Conservation (phyloP, 2,329 filamentous ascomycete species). For the Pseudogymnoascus pannorum region DNA sequence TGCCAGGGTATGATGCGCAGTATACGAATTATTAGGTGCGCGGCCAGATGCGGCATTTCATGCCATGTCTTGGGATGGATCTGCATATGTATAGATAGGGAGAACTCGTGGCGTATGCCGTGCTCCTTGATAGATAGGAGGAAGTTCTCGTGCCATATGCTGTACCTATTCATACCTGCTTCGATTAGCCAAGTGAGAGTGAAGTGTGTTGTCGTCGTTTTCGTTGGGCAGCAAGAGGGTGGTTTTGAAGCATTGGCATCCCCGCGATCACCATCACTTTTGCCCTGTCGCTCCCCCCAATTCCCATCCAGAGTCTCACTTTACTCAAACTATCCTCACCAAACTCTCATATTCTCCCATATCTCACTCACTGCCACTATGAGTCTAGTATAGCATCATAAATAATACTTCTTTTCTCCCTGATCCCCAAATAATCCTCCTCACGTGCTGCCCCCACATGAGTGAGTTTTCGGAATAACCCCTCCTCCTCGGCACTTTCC, state of each 20-base stretch:
- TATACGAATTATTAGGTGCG: constrained; percentile 13
- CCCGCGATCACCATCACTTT: background rate
- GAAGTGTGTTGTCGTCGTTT: background rate
- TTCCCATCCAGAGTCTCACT: background rate
- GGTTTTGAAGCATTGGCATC: background rate
- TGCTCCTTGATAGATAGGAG: no score
- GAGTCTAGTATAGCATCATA: background rate
- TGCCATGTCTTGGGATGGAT: background rate
- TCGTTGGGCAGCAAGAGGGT: constrained; percentile 2
- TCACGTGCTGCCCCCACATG: background rate
- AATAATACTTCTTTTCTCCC: background rate
- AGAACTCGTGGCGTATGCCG: background rate
- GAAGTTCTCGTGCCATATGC: background rate
- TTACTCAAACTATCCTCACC: background rate
- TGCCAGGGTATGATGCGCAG: constrained; percentile 21
- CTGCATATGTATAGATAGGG: background rate
- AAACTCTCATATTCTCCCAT: background rate
- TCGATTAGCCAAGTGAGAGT: background rate
- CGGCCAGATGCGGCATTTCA: background rate
- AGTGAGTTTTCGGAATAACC: background rate
- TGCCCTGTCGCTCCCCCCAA: background rate
- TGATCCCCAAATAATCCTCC: background rate
- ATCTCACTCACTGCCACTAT: background rate
- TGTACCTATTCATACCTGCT: background rate
- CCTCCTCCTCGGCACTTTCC: background rate